A percentile compares a stretch with the other conserved stretches of the same genome.
Conservation (phyloP, 176 grass and related monocot genomes). For the Pontederia paniculata region DNA sequence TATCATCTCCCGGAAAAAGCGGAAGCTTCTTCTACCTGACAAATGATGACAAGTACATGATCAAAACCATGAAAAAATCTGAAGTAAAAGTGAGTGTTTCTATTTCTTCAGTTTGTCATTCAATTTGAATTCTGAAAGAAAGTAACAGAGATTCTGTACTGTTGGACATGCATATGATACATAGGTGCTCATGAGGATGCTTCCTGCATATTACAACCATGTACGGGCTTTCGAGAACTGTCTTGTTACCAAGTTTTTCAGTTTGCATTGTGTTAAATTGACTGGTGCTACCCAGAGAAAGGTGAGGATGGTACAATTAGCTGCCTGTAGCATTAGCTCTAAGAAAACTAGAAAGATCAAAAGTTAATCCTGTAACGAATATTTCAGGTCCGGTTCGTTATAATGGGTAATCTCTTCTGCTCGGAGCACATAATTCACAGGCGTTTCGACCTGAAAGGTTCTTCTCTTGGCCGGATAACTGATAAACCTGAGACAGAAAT, state of each 20-base stretch:
- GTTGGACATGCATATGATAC: conserved; percentile 12
- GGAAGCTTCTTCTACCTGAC: conserved; percentile 97
- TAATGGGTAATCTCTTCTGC: conserved; percentile 96
- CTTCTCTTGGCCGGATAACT: conserved; percentile 72
- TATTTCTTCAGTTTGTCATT: neutral
- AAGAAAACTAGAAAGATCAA: conserved; percentile 2
- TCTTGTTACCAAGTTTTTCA: conserved; percentile 83
- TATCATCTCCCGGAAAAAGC: conserved; percentile 86
- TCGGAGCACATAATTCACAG: conserved; percentile 73
- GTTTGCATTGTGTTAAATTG: conserved; percentile 78
- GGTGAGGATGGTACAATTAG: conserved; percentile 32
- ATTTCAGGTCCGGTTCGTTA: conserved; percentile 82
- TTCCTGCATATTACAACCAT: conserved; percentile 82
- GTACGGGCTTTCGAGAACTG: conserved; percentile 63
- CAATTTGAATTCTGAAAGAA: neutral
- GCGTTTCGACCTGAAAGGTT: conserved; percentile 90
- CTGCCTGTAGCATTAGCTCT: conserved; percentile 15
- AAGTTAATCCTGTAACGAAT: conserved; percentile 9
- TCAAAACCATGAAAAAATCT: conserved; percentile 91
- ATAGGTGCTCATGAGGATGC: conserved; percentile 85
- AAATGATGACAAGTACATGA: conserved; percentile 79
- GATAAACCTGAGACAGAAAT: conserved; percentile 60
- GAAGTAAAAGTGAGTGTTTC: conserved; percentile 65
- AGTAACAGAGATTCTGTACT: conserved; percentile 14
- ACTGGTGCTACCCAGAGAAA: conserved; percentile 68